These are phyloP conservation scores for Rhinocladiella similis DNA, from an alignment of 2,329 filamentous ascomycete genomes.

Conservation along the genomic window DNA sequence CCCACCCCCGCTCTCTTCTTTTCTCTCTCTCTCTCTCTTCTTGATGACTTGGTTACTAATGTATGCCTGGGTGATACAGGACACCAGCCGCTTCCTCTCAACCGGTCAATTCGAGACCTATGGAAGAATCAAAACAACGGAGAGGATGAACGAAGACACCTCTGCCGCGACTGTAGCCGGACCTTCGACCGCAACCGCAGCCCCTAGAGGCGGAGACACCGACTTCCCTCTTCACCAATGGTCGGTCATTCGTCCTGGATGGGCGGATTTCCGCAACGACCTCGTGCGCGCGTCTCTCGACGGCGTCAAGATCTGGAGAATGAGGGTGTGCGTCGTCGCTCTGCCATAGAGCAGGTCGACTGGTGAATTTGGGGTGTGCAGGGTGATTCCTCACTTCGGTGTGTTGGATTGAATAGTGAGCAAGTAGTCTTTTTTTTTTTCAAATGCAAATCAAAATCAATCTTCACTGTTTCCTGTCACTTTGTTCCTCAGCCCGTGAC, in stretches of 20 bases:
- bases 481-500: no score
- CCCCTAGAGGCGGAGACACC: no score
- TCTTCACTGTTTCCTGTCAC: no score
- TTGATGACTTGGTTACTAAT: no score
- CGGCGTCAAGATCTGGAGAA: conserved; percentile 25
- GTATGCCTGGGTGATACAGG: no score
- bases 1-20: not conserved
- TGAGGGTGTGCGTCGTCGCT: conserved; percentile 21
- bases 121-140: not conserved
- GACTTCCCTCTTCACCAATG: conserved; percentile 9
- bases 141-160: no score
- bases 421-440: not conserved
- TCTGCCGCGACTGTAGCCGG: no score
- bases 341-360: not conserved
- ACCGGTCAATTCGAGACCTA: conserved; percentile 8
- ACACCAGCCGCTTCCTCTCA: conserved; percentile 16
- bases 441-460: no score
- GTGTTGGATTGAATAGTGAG: not conserved
- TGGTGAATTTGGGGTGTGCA: no score
- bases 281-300: conserved; percentile 10
- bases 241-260: conserved; percentile 15
- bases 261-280: conserved; percentile 20
- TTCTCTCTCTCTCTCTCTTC: no score
- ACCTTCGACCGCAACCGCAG: no score
- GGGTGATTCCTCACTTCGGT: no score